Evolutionary conservation across 345 rosid species (phyloP).

Genomic region (Euphorbia peplus): DNA sequence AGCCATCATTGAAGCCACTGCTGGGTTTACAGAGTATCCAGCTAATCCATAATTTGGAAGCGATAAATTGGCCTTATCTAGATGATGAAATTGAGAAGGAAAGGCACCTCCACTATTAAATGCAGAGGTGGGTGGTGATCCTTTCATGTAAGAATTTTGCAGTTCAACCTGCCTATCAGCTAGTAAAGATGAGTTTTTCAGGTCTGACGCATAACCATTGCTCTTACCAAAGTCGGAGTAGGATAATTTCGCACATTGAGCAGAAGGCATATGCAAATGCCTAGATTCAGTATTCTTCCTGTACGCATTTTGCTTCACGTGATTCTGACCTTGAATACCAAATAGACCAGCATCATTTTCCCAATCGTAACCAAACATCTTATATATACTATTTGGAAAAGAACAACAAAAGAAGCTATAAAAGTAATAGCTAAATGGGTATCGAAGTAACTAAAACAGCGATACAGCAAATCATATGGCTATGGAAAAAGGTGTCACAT

Average conservation of each 20-base stretch:
- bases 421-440: too few relatives aligned
- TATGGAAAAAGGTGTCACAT: too few relatives aligned
- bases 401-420: too few relatives aligned
- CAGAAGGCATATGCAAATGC: constrained; percentile 33
- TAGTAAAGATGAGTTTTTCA: constrained; percentile 33
- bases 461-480: too few relatives aligned
- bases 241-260: constrained; percentile 28
- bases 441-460: too few relatives aligned
- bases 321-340: constrained; percentile 47
- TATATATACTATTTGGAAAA: too few relatives aligned
- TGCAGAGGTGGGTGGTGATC: constrained; percentile 58
- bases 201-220: too few relatives aligned
- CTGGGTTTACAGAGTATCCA: constrained; percentile 56
- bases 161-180: constrained; percentile 46
- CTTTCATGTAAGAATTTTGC: constrained; percentile 54
- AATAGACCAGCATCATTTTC: constrained; percentile 48
- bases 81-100: constrained; percentile 49
- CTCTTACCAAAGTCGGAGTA: too few relatives aligned
- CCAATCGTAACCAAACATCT: constrained; percentile 45
- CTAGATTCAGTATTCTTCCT: constrained; percentile 37
- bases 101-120: constrained; percentile 48
- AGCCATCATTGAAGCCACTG: constrained; percentile 55
- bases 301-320: constrained; percentile 38
- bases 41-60: constrained; percentile 43
- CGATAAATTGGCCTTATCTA: constrained; percentile 46